A percentile compares a stretch with the other conserved stretches of the same genome.
Conservation (phyloP, 805 yeast species). For the Yarrowia sp. region DNA sequence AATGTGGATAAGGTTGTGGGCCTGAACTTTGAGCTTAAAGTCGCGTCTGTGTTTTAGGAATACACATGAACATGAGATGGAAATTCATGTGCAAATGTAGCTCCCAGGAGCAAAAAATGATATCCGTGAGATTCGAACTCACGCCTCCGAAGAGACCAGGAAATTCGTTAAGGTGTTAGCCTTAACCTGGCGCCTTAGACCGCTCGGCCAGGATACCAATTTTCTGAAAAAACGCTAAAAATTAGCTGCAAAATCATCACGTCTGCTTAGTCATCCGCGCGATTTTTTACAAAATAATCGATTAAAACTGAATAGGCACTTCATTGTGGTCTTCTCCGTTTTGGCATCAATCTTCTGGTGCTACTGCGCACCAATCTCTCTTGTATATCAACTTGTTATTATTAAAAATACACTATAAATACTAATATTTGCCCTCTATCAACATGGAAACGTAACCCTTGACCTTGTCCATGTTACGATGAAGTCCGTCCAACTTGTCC, state of each 20-base stretch:
- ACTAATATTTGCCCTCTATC: conserved; percentile 28
- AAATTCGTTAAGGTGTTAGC: conserved; percentile 34
- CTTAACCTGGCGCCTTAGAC: conserved; percentile 40
- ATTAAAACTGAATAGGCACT: background rate
- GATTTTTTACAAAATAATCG: background rate
- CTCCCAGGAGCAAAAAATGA: conserved; percentile 9
- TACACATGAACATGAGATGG: too few species aligned
- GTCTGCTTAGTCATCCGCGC: background rate
- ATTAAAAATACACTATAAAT: conserved; percentile 6
- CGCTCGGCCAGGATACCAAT: conserved; percentile 38
- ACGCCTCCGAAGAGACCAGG: conserved; percentile 40
- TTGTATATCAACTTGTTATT: background rate
- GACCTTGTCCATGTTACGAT: conserved; percentile 32
- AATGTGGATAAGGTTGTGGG: too few species aligned
- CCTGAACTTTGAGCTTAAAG: too few species aligned
- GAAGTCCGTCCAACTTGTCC: conserved; percentile 19
- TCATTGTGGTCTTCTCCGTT: too few species aligned
- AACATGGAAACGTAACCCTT: conserved; percentile 28
- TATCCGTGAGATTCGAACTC: conserved; percentile 38
- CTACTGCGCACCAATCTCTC: too few species aligned
- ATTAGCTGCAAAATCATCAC: too few species aligned
- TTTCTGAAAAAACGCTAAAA: background rate
- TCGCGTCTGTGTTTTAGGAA: too few species aligned
- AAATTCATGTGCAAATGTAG: background rate
- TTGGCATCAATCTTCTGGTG: too few species aligned